Conservation (phyloP, 768 basidiomycete genomes). For the Termitomyces sp. region DNA sequence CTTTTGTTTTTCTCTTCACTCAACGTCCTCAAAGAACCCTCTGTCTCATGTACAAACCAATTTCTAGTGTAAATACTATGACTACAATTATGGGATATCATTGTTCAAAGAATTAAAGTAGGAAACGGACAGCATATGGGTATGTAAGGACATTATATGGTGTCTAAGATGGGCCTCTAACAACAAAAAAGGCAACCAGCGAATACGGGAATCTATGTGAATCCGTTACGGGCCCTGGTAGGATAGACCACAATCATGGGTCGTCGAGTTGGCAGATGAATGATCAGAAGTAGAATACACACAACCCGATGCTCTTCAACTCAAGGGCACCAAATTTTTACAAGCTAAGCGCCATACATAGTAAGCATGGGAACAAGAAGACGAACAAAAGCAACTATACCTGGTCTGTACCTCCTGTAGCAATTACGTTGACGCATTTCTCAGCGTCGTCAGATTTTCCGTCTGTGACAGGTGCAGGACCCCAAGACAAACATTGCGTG, state of each 20-base stretch:
- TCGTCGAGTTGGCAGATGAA: background rate
- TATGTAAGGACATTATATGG: slow-evolving; percentile 1
- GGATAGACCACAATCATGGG: background rate
- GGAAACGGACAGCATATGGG: background rate
- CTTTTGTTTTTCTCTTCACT: slow-evolving; percentile 39
- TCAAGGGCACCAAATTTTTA: slow-evolving; percentile 10
- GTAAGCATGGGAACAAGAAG: background rate
- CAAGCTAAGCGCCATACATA: background rate
- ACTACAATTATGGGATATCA: background rate
- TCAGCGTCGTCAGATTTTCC: slow-evolving; percentile 12
- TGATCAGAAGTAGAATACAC: background rate
- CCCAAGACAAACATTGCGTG: slow-evolving; percentile 12
- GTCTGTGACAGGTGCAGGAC: background rate
- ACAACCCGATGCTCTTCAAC: background rate
- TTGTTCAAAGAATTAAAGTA: background rate
- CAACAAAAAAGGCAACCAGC: background rate
- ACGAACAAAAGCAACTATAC: background rate
- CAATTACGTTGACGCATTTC: slow-evolving; percentile 16
- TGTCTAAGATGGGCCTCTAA: slow-evolving; percentile 1
- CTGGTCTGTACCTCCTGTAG: slow-evolving; percentile 17
- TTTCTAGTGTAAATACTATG: background rate
- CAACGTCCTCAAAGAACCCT: background rate
- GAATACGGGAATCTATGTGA: background rate
- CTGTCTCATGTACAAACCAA: background rate
- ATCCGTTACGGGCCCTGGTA: background rate